Base-by-base conservation (phyloP, 305 asterid genomes). In the Euphrasia arctica region DNA sequence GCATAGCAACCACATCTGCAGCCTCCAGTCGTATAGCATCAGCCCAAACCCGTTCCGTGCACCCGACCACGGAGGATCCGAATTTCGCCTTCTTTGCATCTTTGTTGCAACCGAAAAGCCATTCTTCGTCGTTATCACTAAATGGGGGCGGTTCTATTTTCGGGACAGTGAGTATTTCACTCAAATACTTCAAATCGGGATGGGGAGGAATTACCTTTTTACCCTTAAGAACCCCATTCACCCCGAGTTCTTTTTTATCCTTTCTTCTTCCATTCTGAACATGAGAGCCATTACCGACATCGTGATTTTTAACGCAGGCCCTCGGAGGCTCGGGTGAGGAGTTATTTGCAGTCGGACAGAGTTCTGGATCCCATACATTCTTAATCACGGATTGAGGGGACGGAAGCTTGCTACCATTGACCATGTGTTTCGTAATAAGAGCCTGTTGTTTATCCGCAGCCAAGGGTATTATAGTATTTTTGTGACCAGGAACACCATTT, bases 161-260 rank as follows among this genome's bases (percentile, higher is more conserved):
- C 34, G 85, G 83, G 36, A 81, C 70, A n/a, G 73, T 11, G 45
- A 79, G 83, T 58, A 84, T 77, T 63, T 63, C 54, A 66, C 74
- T 66, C 69, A 84, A 66, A 68, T 78, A 78, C 50, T 76, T 78
- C 70, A 66, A 58, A 76, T 82, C 88, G 3, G 84, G 91, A 78
- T 84, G 91, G 34, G 34, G 34, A 28, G 60, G 8, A 48, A 51
- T 36, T 52, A 22, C 9, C 14, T 58, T 54, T 51, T 69, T 71
- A 31, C 73, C 67, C 54, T 60, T 71, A 15, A 43, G 14, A 11
- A 58, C 5, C 34, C 76, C 82, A 71, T 77, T 73, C 52, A 31
- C 18, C 60, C 50, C 45, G 34, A 58, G 36, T 64, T 67, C 78
- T 64, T 42, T 73, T 50, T 29, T 60, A 61, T 66, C 83, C 43